Evolutionary conservation across 164 flowering plant species (phyloP).

Genomic region (Vitis amurensis): DNA sequence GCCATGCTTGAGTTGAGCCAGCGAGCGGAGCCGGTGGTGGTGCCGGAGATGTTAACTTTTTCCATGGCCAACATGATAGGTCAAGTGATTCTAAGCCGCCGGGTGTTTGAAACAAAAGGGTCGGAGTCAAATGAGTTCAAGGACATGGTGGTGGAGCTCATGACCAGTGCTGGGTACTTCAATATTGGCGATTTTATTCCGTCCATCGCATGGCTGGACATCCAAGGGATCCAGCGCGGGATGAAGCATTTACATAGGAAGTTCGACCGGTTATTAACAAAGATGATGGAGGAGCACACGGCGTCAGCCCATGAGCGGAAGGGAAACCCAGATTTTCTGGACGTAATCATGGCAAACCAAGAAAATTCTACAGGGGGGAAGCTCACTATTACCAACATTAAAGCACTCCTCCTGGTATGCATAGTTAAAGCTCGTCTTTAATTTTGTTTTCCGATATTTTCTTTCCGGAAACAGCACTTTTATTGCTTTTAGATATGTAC

Average conservation of each 20-base stretch:
- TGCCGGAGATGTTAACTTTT: slow-evolving; percentile 34
- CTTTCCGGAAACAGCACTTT: too few relatives aligned
- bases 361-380: too few relatives aligned
- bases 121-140: slow-evolving; percentile 36
- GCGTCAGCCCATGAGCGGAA: slow-evolving; percentile 17
- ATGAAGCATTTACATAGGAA: slow-evolving; percentile 41
- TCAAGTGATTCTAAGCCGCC: too few relatives aligned
- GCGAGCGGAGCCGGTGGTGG: too few relatives aligned
- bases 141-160: slow-evolving; percentile 56
- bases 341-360: slow-evolving; percentile 12
- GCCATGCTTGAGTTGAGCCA: too few relatives aligned
- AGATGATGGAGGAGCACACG: slow-evolving; percentile 38
- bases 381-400: too few relatives aligned
- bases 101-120: too few relatives aligned
- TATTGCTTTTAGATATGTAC: too few relatives aligned
- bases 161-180: slow-evolving; percentile 36
- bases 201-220: slow-evolving; percentile 41
- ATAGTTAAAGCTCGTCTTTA: too few relatives aligned
- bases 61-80: slow-evolving; percentile 5
- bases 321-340: slow-evolving; percentile 38
- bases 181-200: slow-evolving; percentile 57
- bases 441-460: too few relatives aligned
- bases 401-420: too few relatives aligned
- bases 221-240: slow-evolving; percentile 39
- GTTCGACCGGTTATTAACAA: slow-evolving; percentile 28